phyloP scores from a whole-genome alignment of 306 rosid genomes.

The Pyrus bretschneideri region DNA sequence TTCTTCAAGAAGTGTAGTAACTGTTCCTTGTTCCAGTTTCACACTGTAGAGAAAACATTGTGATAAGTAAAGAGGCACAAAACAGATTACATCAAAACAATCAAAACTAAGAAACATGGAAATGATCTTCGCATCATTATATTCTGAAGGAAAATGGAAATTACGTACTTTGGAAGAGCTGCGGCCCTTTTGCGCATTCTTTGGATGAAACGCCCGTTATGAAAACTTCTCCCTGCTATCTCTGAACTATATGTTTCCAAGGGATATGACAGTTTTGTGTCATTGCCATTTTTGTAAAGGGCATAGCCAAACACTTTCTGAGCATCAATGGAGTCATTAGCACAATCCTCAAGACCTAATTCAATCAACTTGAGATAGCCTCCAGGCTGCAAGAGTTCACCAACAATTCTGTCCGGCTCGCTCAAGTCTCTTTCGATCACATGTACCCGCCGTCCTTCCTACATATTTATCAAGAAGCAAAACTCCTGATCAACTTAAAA shows the following conservation, averaged over 20 bases:
- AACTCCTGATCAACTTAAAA: background rate
- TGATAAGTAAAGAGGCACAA: background rate
- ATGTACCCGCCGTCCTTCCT: conserved; percentile 71
- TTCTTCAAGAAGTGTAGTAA: conserved; percentile 56
- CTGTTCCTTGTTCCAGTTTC: conserved; percentile 72
- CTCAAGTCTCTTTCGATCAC: conserved; percentile 68
- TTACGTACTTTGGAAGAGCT: conserved; percentile 54
- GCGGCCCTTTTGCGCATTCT: conserved; percentile 59
- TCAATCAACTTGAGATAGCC: conserved; percentile 70
- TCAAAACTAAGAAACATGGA: background rate
- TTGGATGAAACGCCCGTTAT: conserved; percentile 78
- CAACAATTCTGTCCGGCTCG: conserved; percentile 75
- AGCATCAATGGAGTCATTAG: conserved; percentile 55
- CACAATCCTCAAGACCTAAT: conserved; percentile 67
- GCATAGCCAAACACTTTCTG: conserved; percentile 72
- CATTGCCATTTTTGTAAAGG: conserved; percentile 57
- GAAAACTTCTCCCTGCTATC: conserved; percentile 65
- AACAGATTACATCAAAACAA: background rate
- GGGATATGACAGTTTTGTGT: conserved; percentile 52
- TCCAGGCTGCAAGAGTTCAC: conserved; percentile 82
- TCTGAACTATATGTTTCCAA: conserved; percentile 37
- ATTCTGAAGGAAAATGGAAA: background rate
- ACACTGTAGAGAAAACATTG: conserved; percentile 40
- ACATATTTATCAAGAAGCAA: background rate
- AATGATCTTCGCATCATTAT: background rate